Percentiles rank a stretch among this genome's conserved stretches.
phyloP scores from a whole-genome alignment of 345 rosid genomes.

The Trapa bicornis region DNA sequence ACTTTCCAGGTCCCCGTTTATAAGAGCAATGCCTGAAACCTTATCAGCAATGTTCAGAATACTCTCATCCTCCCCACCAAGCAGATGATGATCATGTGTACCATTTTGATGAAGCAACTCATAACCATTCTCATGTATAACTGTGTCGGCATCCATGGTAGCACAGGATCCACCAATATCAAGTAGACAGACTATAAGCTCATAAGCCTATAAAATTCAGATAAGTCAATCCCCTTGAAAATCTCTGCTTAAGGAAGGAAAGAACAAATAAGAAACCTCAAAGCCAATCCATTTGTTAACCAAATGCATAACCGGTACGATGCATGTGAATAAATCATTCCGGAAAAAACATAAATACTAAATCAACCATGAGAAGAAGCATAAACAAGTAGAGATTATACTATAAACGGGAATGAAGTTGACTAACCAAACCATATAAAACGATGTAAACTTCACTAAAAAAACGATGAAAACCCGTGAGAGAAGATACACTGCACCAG shows the following conservation, averaged over 20 bases:
- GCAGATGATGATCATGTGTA: slow-evolving; percentile 20
- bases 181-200: slow-evolving; percentile 2
- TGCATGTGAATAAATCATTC: not conserved
- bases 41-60: slow-evolving; percentile 18
- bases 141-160: slow-evolving; percentile 44
- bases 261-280: not conserved
- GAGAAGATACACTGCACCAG: not conserved
- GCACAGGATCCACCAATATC: not conserved
- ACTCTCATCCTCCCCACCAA: slow-evolving; percentile 21
- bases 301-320: not conserved
- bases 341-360: not conserved
- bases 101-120: slow-evolving; percentile 51
- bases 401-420: not conserved
- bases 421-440: not conserved
- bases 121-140: slow-evolving; percentile 25
- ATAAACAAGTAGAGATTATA: not conserved
- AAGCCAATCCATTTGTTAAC: not conserved
- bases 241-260: not conserved
- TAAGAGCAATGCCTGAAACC: slow-evolving; percentile 15
- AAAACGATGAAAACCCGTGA: not conserved
- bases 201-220: not conserved
- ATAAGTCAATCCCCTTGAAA: not conserved
- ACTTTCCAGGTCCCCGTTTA: slow-evolving; percentile 22
- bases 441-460: not conserved
- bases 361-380: not conserved